Conservation (phyloP, 192 early-diverging fungal species). For the Entrophospora sp. region DNA sequence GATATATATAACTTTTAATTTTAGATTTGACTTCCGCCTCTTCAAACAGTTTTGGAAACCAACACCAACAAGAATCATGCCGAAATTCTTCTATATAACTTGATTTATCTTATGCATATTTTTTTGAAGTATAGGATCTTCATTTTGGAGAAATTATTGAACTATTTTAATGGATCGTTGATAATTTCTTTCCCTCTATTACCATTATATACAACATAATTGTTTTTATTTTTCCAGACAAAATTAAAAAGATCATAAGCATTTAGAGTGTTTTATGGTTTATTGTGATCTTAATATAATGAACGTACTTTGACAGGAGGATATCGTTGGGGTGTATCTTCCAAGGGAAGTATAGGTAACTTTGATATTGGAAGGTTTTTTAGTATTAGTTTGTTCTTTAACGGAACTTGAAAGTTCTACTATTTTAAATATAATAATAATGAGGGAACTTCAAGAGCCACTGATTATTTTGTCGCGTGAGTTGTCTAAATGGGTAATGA, state of each 20-base stretch:
- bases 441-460: no score
- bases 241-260: not conserved
- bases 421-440: no score
- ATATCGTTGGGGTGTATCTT: constrained; percentile 38
- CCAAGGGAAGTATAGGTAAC: constrained; percentile 44
- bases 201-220: no score
- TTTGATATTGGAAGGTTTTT: constrained; percentile 54
- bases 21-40: no score
- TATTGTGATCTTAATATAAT: constrained; percentile 23
- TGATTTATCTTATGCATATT: constrained; percentile 41
- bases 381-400: not conserved
- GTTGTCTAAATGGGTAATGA: no score
- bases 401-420: no score
- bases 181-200: constrained; percentile 27
- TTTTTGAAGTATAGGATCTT: constrained; percentile 45
- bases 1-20: no score
- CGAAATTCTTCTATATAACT: constrained; percentile 42
- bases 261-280: constrained; percentile 42
- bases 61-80: constrained; percentile 39
- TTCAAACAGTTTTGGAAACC: no score
- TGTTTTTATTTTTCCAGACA: no score
- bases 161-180: constrained; percentile 30
- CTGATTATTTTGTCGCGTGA: no score
- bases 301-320: constrained; percentile 39
- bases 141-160: constrained; percentile 29